Conservation (phyloP, 331 rosid species). For the Arachis monticola region DNA sequence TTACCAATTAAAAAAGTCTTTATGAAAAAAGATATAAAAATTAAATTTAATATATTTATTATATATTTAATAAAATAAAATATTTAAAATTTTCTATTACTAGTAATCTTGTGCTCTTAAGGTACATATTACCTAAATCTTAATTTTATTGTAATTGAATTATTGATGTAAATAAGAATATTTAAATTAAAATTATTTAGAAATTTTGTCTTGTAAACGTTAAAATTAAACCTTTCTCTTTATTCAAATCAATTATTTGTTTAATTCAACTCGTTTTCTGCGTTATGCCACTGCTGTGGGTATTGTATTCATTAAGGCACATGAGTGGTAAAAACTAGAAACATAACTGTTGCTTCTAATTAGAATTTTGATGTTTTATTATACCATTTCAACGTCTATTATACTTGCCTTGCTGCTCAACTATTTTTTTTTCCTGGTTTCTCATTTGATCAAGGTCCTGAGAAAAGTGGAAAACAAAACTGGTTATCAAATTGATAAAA, state of each 20-base stretch:
- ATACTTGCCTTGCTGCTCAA: background rate
- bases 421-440: background rate
- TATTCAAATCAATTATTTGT: background rate
- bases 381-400: constrained; percentile 4
- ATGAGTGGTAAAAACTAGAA: constrained; percentile 31
- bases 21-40: too few relatives aligned
- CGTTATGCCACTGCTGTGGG: constrained; percentile 35
- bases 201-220: too few relatives aligned
- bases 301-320: constrained; percentile 46
- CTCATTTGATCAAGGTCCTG: background rate
- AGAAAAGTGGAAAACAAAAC: background rate
- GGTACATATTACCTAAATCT: too few relatives aligned
- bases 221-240: too few relatives aligned
- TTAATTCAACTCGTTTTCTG: constrained; percentile 6
- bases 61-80: too few relatives aligned
- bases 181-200: too few relatives aligned
- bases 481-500: background rate
- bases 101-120: too few relatives aligned
- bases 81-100: too few relatives aligned
- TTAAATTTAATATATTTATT: too few relatives aligned
- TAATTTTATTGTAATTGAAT: too few relatives aligned
- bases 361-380: background rate
- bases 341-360: constrained; percentile 46
- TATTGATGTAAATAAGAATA: too few relatives aligned
- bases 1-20: too few relatives aligned